A percentile compares a stretch with the other conserved stretches of the same genome.
These are phyloP conservation scores for Pezicula neosporulosa DNA, from an alignment of 2,329 filamentous ascomycete genomes.

Conservation along the genomic window DNA sequence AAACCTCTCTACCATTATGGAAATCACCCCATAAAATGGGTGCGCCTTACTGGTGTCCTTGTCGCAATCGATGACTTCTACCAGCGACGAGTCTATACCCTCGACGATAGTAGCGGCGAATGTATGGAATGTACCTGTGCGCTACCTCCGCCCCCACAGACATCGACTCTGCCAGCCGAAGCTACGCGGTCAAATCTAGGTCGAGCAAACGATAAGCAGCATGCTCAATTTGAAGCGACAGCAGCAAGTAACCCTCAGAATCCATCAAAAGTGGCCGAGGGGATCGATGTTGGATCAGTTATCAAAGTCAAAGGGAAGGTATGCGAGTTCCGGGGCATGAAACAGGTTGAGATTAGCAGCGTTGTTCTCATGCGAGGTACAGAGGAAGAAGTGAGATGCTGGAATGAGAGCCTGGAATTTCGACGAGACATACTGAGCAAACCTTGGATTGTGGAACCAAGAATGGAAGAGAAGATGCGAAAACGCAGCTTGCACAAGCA, in stretches of 20 bases:
- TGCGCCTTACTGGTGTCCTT: slow-evolving; percentile 67
- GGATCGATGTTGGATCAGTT: slow-evolving; percentile 48
- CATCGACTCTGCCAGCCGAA: no score
- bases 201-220: not conserved
- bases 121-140: slow-evolving; percentile 45
- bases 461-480: not conserved
- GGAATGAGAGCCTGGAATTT: slow-evolving; percentile 52
- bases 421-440: slow-evolving; percentile 43
- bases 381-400: slow-evolving; percentile 54
- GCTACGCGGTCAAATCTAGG: not conserved
- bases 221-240: not conserved
- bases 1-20: slow-evolving; percentile 61
- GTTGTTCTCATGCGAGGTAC: slow-evolving; percentile 47
- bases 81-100: slow-evolving; percentile 46
- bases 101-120: slow-evolving; percentile 63
- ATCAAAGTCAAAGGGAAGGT: slow-evolving; percentile 56
- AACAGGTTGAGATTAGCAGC: slow-evolving; percentile 51
- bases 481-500: slow-evolving; percentile 3
- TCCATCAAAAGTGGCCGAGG: slow-evolving; percentile 53
- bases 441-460: slow-evolving; percentile 48
- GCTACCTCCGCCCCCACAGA: not conserved
- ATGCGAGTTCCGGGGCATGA: slow-evolving; percentile 41
- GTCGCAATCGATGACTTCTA: slow-evolving; percentile 55
- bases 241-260: slow-evolving; percentile 30
- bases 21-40: slow-evolving; percentile 76